These are phyloP conservation scores for Backusella westeae DNA, from an alignment of 192 early-diverging fungal species.

Conservation along the genomic window DNA sequence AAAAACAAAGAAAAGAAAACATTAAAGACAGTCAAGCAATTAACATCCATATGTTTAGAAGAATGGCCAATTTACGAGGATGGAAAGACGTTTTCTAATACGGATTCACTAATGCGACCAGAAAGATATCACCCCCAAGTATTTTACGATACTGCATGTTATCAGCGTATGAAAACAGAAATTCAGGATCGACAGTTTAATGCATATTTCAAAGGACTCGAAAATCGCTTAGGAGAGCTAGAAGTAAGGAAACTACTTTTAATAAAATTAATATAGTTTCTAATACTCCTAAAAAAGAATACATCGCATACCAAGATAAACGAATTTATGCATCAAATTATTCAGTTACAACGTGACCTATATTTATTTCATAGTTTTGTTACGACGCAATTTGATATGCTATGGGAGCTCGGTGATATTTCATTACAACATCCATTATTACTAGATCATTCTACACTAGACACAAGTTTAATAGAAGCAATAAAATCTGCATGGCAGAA, in stretches of 20 bases:
- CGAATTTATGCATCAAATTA: background rate
- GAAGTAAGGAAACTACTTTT: background rate
- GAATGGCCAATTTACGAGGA: background rate
- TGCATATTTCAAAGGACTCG: slow-evolving; percentile 2
- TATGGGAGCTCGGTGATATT: slow-evolving; percentile 1
- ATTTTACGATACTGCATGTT: background rate
- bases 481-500: slow-evolving; percentile 3
- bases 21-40: background rate
- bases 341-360: background rate
- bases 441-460: background rate
- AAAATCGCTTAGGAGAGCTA: background rate
- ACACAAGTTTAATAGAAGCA: background rate
- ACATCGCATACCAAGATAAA: background rate
- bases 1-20: background rate
- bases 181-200: background rate
- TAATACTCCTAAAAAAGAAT: slow-evolving; percentile 5
- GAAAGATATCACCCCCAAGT: background rate
- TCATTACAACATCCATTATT: background rate
- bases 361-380: slow-evolving; percentile 3
- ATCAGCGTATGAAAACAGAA: slow-evolving; percentile 10
- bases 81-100: background rate
- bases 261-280: background rate
- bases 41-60: background rate
- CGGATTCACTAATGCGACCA: background rate
- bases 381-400: slow-evolving; percentile 3